These are phyloP conservation scores for Xerocomus potaroensis DNA, from an alignment of 768 basidiomycete species.

Conservation along the genomic window DNA sequence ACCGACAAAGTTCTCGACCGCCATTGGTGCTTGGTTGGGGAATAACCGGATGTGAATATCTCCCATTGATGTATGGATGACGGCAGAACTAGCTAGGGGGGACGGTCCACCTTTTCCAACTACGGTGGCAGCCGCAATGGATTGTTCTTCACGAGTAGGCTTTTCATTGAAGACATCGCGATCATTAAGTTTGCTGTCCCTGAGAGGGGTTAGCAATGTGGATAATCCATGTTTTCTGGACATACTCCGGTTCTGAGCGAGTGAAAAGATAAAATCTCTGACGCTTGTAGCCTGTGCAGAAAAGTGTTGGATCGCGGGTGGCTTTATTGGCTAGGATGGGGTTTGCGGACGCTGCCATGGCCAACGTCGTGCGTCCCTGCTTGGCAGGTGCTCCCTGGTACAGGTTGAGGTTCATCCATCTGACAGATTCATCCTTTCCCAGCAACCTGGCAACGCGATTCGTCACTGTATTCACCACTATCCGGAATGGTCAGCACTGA, in stretches of 20 bases:
- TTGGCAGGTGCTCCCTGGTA: conserved; percentile 96
- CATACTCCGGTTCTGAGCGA: conserved; percentile 84
- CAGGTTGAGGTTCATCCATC: conserved; percentile 82
- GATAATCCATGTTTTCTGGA: conserved; percentile 11
- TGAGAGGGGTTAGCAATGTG: conserved; percentile 26
- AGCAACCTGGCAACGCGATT: conserved; percentile 86
- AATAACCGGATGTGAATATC: conserved; percentile 89
- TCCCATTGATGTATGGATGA: conserved; percentile 93
- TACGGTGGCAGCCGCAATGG: conserved; percentile 62
- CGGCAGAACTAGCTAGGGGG: conserved; percentile 71
- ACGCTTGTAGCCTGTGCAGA: conserved; percentile 91
- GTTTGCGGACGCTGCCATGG: conserved; percentile 95
- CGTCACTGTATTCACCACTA: conserved; percentile 92
- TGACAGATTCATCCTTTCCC: conserved; percentile 90
- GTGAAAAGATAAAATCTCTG: conserved; percentile 95
- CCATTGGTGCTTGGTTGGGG: conserved; percentile 89
- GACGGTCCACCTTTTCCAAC: conserved; percentile 55
- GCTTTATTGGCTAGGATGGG: conserved; percentile 87
- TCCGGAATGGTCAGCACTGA: not conserved
- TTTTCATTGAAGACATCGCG: conserved; percentile 98
- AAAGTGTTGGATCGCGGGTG: conserved; percentile 83
- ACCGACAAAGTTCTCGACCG: conserved; percentile 97
- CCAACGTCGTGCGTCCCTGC: conserved; percentile 78
- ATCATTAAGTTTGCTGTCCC: conserved; percentile 82
- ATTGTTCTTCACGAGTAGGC: conserved; percentile 94